phyloP scores from a whole-genome alignment of 2,329 filamentous ascomycete species.

The Cordyceps farinosa region DNA sequence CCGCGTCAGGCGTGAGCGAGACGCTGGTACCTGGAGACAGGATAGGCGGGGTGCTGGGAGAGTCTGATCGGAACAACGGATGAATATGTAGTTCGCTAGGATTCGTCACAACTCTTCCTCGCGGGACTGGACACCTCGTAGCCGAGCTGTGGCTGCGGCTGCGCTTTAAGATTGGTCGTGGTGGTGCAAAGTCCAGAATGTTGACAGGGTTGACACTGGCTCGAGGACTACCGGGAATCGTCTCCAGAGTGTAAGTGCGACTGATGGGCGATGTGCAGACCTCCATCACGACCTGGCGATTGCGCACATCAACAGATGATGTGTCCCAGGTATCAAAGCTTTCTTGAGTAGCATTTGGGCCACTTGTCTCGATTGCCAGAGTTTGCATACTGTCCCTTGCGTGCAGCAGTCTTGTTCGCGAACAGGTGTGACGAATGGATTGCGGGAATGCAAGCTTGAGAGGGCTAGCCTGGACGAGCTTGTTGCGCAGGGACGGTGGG shows the following conservation, averaged over 20 bases:
- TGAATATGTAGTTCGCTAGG: slow-evolving; percentile 68
- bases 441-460: slow-evolving; percentile 40
- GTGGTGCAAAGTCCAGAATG: slow-evolving; percentile 54
- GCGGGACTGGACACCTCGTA: slow-evolving; percentile 16
- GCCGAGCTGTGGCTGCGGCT: slow-evolving; percentile 52
- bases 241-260: slow-evolving; percentile 59
- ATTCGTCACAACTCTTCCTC: slow-evolving; percentile 30
- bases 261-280: slow-evolving; percentile 39
- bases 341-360: slow-evolving; percentile 46
- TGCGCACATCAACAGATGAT: slow-evolving; percentile 61
- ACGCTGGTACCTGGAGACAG: slow-evolving; percentile 69
- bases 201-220: slow-evolving; percentile 62
- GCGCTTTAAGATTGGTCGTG: slow-evolving; percentile 41
- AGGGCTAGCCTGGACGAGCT: slow-evolving; percentile 26
- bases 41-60: slow-evolving; percentile 61
- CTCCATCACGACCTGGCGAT: slow-evolving; percentile 55
- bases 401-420: slow-evolving; percentile 52
- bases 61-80: slow-evolving; percentile 72
- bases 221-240: slow-evolving; percentile 65
- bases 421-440: slow-evolving; percentile 53
- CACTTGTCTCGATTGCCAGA: slow-evolving; percentile 46
- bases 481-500: slow-evolving; percentile 39
- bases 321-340: slow-evolving; percentile 76
- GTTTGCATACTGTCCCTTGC: slow-evolving; percentile 37
- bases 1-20: slow-evolving; percentile 65